Conservation (phyloP, 495 filamentous ascomycete species). For the Ramalina peruviana region DNA sequence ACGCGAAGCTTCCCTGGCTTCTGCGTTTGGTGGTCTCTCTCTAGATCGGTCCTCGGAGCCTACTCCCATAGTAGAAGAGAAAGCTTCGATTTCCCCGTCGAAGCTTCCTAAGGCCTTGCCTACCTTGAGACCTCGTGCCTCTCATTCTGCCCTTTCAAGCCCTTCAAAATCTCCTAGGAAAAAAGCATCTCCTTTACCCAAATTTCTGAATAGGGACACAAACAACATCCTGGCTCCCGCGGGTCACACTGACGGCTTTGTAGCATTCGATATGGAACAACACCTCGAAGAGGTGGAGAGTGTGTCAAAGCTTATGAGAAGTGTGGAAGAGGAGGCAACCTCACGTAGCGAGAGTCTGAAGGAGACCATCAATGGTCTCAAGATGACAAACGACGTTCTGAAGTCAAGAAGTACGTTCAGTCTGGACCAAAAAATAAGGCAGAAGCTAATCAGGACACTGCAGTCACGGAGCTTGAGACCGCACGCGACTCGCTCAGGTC, state of each 20-base stretch:
- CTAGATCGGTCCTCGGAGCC: conserved; percentile 11
- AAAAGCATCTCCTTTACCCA: conserved; percentile 16
- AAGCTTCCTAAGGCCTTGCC: conserved; percentile 24
- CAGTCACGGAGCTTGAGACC: conserved; percentile 55
- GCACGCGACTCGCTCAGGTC: conserved; percentile 42
- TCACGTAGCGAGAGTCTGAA: conserved; percentile 49
- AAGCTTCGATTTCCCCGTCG: conserved; percentile 21
- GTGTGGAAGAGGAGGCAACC: conserved; percentile 45
- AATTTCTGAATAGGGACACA: conserved; percentile 61
- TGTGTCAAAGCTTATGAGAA: conserved; percentile 43
- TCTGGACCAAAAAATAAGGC: neutral
- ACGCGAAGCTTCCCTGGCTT: conserved; percentile 22
- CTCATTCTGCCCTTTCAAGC: conserved; percentile 18
- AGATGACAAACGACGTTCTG: conserved; percentile 48
- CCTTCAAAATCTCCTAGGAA: conserved; percentile 26
- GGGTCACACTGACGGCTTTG: conserved; percentile 25
- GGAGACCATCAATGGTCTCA: conserved; percentile 54
- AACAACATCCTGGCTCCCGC: conserved; percentile 19
- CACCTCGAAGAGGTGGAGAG: conserved; percentile 52
- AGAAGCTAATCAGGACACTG: conserved; percentile 1
- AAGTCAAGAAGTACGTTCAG: conserved; percentile 54
- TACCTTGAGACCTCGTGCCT: conserved; percentile 13
- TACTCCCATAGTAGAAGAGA: conserved; percentile 18
- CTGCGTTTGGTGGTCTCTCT: conserved; percentile 21
- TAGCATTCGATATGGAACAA: conserved; percentile 60